These are phyloP conservation scores for Fallopia convolvulus DNA, from an alignment of 148 eudicot genomes.

Conservation along the genomic window DNA sequence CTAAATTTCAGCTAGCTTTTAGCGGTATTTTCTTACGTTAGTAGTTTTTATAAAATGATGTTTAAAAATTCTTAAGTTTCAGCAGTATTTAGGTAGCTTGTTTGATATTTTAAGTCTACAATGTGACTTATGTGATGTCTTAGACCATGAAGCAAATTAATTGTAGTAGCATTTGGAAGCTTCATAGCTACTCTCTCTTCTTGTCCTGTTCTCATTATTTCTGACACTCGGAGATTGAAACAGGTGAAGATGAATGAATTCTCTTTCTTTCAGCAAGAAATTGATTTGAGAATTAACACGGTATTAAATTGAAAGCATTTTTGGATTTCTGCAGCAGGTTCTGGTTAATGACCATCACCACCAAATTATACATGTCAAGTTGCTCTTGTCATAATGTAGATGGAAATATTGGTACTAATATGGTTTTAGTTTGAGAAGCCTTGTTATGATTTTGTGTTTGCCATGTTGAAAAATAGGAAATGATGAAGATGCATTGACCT, in stretches of 20 bases:
- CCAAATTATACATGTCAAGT: neutral
- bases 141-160: neutral
- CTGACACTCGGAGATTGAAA: neutral
- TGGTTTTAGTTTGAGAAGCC: neutral
- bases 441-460: conserved; percentile 7
- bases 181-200: neutral
- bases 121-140: neutral
- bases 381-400: neutral
- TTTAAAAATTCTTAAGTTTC: neutral
- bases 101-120: neutral
- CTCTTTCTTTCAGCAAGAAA: neutral
- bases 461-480: conserved; percentile 32
- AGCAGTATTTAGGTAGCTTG: neutral
- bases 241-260: neutral
- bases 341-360: neutral
- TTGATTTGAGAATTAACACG: neutral
- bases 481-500: conserved; percentile 48
- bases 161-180: neutral
- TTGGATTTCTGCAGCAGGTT: neutral
- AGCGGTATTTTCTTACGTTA: neutral
- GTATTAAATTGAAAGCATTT: neutral
- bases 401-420: neutral
- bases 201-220: neutral
- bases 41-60: neutral
- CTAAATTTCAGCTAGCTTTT: neutral